Conservation (phyloP, 2,329 filamentous ascomycete species). For the Keithomyces neogunnii region DNA sequence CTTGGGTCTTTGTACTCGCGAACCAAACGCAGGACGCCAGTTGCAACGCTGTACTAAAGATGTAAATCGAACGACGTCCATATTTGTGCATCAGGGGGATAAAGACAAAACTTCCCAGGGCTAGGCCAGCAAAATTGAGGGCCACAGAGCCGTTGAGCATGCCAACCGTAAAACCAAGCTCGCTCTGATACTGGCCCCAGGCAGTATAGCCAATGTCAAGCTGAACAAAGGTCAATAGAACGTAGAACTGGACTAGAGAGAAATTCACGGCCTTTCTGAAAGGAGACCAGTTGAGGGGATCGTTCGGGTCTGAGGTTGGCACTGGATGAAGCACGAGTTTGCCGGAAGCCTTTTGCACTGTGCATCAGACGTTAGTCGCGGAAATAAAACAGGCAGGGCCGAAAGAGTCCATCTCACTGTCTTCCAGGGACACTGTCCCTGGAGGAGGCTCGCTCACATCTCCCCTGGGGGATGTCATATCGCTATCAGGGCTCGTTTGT, state of each 20-base stretch:
- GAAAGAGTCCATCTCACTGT: background rate
- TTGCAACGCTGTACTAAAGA: conserved; percentile 13
- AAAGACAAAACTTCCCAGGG: conserved; percentile 14
- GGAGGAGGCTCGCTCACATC: background rate
- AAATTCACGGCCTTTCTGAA: background rate
- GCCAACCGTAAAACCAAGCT: background rate
- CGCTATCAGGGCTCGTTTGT: background rate
- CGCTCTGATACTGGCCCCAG: background rate
- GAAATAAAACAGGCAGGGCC: no score
- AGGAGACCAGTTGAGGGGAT: background rate
- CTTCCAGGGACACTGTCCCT: background rate
- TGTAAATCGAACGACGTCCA: conserved; percentile 23
- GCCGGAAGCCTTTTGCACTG: background rate
- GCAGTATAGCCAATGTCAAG: background rate
- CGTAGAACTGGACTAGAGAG: background rate
- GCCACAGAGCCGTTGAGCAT: background rate
- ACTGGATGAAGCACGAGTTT: background rate
- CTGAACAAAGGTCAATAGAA: background rate
- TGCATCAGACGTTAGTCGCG: no score
- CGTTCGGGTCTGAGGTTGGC: background rate
- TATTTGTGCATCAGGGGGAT: conserved; percentile 25
- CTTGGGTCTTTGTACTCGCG: conserved; percentile 8
- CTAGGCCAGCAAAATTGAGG: background rate
- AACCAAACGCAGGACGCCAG: conserved; percentile 11
- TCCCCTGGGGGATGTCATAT: background rate